A percentile compares a stretch with the other conserved stretches of the same genome.
Evolutionary conservation across 1,139 yeast species (phyloP).

Genomic region (Trichomonascaceae sp.): DNA sequence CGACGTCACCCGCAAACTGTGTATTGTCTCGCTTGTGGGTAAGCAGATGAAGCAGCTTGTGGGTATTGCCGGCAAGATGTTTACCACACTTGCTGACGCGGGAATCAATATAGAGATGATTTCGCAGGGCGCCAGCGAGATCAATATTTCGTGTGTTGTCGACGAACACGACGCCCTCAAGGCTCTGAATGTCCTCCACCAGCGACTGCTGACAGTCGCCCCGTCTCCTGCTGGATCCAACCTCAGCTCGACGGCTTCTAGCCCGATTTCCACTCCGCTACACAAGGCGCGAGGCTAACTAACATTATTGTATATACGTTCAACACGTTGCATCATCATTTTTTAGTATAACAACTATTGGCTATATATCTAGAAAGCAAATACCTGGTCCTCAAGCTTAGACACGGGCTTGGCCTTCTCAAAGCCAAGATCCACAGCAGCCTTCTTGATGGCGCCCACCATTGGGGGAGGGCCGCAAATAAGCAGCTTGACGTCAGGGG

Average conservation of each 20-base stretch:
- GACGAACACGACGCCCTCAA: constrained; percentile 70
- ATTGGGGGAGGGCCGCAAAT: constrained; percentile 94
- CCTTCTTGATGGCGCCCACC: constrained; percentile 70
- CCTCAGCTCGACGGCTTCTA: too few species aligned
- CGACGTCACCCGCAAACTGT: constrained; percentile 75
- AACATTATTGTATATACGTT: too few species aligned
- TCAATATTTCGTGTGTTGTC: constrained; percentile 89
- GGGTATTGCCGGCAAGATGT: constrained; percentile 97
- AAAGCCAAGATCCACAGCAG: constrained; percentile 64
- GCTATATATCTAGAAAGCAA: constrained; percentile 45
- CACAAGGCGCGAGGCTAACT: too few species aligned
- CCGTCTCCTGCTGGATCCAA: neutral
- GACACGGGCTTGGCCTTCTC: constrained; percentile 84
- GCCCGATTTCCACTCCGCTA: too few species aligned
- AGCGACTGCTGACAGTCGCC: constrained; percentile 37
- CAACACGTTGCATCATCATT: too few species aligned
- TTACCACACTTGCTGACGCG: constrained; percentile 85
- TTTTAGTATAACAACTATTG: too few species aligned
- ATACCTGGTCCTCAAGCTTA: constrained; percentile 85
- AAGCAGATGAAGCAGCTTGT: constrained; percentile 93
- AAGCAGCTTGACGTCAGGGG: constrained; percentile 56
- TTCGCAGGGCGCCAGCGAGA: constrained; percentile 95
- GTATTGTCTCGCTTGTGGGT: constrained; percentile 89
- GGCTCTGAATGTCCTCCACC: constrained; percentile 79
- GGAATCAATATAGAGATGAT: constrained; percentile 94